Evolutionary conservation across 2,329 filamentous ascomycete species (phyloP).

Genomic region (Arachnomyces sp.): DNA sequence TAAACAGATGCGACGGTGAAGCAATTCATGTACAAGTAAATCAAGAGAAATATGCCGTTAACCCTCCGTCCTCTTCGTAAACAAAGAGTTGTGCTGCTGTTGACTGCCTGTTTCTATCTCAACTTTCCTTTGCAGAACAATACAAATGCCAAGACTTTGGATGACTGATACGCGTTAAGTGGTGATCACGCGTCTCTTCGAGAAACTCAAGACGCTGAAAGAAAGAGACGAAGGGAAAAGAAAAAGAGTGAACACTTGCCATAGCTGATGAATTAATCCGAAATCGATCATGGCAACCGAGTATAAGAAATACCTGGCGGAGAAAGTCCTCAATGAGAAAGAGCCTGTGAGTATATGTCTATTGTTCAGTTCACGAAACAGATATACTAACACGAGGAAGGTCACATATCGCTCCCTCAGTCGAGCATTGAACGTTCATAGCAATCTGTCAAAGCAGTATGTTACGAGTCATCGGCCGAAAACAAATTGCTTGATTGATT

Average conservation of each 20-base stretch:
- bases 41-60: no score
- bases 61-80: no score
- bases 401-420: slow-evolving; percentile 81
- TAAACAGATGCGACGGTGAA: slow-evolving; percentile 4
- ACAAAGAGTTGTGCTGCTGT: neutral
- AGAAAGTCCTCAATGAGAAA: slow-evolving; percentile 66
- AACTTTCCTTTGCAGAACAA: neutral
- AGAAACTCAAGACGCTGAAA: neutral
- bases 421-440: slow-evolving; percentile 72
- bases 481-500: slow-evolving; percentile 4
- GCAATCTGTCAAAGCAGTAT: slow-evolving; percentile 82
- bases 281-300: slow-evolving; percentile 37
- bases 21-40: neutral
- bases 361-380: slow-evolving; percentile 8
- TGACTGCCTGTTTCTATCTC: neutral
- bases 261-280: slow-evolving; percentile 4
- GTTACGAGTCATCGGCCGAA: slow-evolving; percentile 18
- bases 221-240: neutral
- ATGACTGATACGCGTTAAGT: slow-evolving; percentile 38
- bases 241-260: neutral
- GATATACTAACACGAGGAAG: slow-evolving; percentile 37
- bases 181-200: slow-evolving; percentile 25
- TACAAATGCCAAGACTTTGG: slow-evolving; percentile 26
- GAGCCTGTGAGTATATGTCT: slow-evolving; percentile 49
- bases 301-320: slow-evolving; percentile 64